Evolutionary conservation across 208 protist genomes (phyloP).

Genomic region (Trypanosoma brucei): DNA sequence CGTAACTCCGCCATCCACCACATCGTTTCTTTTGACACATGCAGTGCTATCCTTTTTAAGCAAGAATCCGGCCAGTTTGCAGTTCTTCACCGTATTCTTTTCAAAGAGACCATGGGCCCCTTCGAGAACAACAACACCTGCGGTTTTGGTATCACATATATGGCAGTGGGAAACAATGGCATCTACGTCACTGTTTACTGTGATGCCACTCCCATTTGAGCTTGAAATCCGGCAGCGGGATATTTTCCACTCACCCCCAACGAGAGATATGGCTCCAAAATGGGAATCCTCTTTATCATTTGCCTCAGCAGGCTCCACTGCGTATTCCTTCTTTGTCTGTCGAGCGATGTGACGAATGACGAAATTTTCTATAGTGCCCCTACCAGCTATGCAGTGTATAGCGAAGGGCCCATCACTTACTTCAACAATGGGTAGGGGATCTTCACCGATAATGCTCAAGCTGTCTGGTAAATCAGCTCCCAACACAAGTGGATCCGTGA

Average conservation of each 20-base stretch:
- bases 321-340: conserved; percentile 1
- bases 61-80: conserved; percentile 79
- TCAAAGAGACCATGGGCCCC: conserved; percentile 61
- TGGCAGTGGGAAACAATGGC: conserved; percentile 68
- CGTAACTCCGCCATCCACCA: conserved; percentile 63
- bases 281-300: conserved; percentile 40
- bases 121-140: conserved; percentile 67
- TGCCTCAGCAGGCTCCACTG: neutral
- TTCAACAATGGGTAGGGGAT: conserved; percentile 61
- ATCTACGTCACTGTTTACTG: conserved; percentile 37
- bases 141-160: conserved; percentile 71
- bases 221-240: conserved; percentile 73
- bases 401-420: conserved; percentile 43
- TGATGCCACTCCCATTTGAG: conserved; percentile 60
- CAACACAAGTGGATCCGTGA: conserved; percentile 45
- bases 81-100: conserved; percentile 67
- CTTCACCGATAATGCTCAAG: conserved; percentile 60
- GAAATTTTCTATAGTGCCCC: conserved; percentile 70
- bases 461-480: conserved; percentile 53
- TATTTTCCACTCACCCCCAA: conserved; percentile 65
- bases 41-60: conserved; percentile 56
- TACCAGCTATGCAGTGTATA: conserved; percentile 52
- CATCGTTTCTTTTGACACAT: conserved; percentile 53
- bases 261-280: conserved; percentile 54
- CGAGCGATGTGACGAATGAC: conserved; percentile 51